Conservation (phyloP, 2,329 filamentous ascomycete species). For the Neurospora sp. region DNA sequence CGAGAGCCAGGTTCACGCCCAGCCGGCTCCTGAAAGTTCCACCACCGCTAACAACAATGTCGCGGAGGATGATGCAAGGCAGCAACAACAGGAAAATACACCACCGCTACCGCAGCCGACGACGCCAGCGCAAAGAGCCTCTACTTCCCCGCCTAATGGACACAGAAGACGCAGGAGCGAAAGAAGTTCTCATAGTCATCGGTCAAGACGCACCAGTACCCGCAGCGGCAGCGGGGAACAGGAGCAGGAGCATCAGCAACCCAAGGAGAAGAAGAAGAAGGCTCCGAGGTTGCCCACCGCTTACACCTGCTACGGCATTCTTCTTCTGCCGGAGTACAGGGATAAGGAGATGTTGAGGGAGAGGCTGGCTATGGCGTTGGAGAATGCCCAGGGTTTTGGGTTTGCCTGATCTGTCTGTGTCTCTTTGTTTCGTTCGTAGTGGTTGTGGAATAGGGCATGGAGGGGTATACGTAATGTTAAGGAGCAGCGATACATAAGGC, state of each 20-base stretch:
- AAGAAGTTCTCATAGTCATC: background rate
- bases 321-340: slow-evolving; percentile 76
- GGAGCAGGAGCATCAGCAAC: background rate
- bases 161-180: background rate
- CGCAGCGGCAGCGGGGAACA: background rate
- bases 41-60: background rate
- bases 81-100: background rate
- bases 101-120: background rate
- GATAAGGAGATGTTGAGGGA: slow-evolving; percentile 59
- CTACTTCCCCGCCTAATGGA: background rate
- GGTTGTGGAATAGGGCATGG: background rate
- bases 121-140: background rate
- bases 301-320: slow-evolving; percentile 85
- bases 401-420: slow-evolving; percentile 44
- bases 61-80: background rate
- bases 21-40: background rate
- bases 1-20: background rate
- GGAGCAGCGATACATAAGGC: background rate
- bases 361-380: slow-evolving; percentile 74
- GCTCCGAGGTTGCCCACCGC: slow-evolving; percentile 59
- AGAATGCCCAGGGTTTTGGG: slow-evolving; percentile 85
- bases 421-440: background rate
- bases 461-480: background rate
- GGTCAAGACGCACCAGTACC: background rate
- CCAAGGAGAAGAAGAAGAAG: background rate